Conservation (phyloP, 148 eudicot genomes). For the Vaccinium corymbosum region DNA sequence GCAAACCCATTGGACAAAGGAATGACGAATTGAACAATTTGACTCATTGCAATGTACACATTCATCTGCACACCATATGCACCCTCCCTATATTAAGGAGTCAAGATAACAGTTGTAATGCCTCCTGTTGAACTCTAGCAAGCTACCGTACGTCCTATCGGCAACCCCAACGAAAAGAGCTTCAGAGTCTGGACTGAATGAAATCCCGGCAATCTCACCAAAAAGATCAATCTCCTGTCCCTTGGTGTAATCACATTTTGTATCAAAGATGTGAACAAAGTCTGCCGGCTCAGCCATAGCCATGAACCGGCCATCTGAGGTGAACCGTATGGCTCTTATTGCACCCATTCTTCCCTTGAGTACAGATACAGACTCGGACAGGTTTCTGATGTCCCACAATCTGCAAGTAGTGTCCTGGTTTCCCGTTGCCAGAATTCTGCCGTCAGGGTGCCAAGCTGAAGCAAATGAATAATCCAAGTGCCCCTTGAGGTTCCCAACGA, state of each 20-base stretch:
- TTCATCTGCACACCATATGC: background rate
- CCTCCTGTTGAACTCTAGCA: slow-evolving; percentile 65
- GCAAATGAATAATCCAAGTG: slow-evolving; percentile 81
- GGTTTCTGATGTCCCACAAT: slow-evolving; percentile 80
- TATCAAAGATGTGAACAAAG: slow-evolving; percentile 76
- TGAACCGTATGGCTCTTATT: slow-evolving; percentile 64
- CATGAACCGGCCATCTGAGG: slow-evolving; percentile 69
- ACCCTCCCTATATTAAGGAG: slow-evolving; percentile 18
- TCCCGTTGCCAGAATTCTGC: slow-evolving; percentile 72
- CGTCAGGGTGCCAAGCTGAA: slow-evolving; percentile 94
- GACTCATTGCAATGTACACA: background rate
- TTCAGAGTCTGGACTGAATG: slow-evolving; percentile 85
- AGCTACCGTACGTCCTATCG: slow-evolving; percentile 80
- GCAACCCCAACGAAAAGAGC: slow-evolving; percentile 82
- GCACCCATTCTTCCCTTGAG: slow-evolving; percentile 92
- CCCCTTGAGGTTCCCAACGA: slow-evolving; percentile 52
- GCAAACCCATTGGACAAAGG: background rate
- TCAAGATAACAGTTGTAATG: slow-evolving; percentile 45
- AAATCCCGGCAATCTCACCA: slow-evolving; percentile 85
- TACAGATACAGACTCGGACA: slow-evolving; percentile 49
- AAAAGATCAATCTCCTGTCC: slow-evolving; percentile 83
- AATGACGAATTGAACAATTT: background rate
- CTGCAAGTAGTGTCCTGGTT: slow-evolving; percentile 94
- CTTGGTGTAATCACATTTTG: slow-evolving; percentile 38
- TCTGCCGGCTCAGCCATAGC: slow-evolving; percentile 99